Evolutionary conservation across 2,329 filamentous ascomycete species (phyloP).

Genomic region (Apiospora malaysiana): DNA sequence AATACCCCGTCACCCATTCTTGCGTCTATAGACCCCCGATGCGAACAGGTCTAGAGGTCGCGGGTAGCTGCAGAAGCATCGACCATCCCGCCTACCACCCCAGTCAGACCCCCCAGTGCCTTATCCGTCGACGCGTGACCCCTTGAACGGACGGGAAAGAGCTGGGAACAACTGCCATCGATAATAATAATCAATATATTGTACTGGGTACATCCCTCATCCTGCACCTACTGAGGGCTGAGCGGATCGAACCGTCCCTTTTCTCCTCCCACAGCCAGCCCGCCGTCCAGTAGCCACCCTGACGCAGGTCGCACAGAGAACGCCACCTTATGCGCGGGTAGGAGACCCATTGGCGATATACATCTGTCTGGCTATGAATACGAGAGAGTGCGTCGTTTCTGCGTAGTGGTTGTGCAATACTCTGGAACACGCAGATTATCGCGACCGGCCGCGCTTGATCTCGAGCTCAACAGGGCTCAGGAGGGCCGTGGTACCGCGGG

Average conservation of each 20-base stretch:
- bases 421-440: slow-evolving; percentile 31
- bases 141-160: slow-evolving; percentile 34
- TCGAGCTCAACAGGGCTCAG: slow-evolving; percentile 21
- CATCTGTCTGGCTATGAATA: slow-evolving; percentile 39
- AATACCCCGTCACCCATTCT: not conserved
- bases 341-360: slow-evolving; percentile 41
- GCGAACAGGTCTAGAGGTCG: slow-evolving; percentile 43
- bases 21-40: slow-evolving; percentile 28
- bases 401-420: slow-evolving; percentile 34
- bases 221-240: slow-evolving; percentile 15
- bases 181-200: slow-evolving; percentile 25
- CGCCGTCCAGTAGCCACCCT: slow-evolving; percentile 31
- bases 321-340: slow-evolving; percentile 42
- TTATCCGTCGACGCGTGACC: slow-evolving; percentile 45
- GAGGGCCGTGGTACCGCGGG: slow-evolving; percentile 39
- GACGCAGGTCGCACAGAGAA: slow-evolving; percentile 40
- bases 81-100: slow-evolving; percentile 44
- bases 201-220: slow-evolving; percentile 5
- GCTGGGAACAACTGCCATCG: slow-evolving; percentile 12
- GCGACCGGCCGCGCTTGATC: slow-evolving; percentile 13
- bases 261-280: slow-evolving; percentile 15
- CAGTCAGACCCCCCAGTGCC: slow-evolving; percentile 43
- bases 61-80: slow-evolving; percentile 45
- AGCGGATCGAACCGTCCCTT: slow-evolving; percentile 38
- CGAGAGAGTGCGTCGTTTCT: slow-evolving; percentile 36